Conservation (phyloP, 805 yeast genomes). For the Zygosaccharomyces pseudorouxii region DNA sequence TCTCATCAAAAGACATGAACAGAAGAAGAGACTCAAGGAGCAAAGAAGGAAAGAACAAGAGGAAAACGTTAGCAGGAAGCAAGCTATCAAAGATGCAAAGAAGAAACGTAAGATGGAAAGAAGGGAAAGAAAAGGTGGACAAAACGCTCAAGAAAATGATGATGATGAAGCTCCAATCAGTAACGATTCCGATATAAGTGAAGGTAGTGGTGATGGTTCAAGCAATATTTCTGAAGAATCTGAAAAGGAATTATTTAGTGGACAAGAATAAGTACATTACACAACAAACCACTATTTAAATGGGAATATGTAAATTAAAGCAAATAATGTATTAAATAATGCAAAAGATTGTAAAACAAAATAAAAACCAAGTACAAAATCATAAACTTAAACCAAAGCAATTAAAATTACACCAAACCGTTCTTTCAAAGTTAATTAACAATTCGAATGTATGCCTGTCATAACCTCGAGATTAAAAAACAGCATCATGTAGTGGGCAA, state of each 20-base stretch:
- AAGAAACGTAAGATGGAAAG: constrained; percentile 61
- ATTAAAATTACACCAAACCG: not conserved
- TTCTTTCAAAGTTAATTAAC: not conserved
- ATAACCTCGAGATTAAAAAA: constrained; percentile 12
- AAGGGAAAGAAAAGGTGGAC: constrained; percentile 37
- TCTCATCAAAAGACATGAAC: constrained; percentile 64
- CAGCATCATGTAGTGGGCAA: constrained; percentile 47
- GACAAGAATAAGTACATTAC: constrained; percentile 32
- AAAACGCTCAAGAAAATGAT: constrained; percentile 25
- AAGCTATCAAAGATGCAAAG: constrained; percentile 67
- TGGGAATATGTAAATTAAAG: constrained; percentile 2
- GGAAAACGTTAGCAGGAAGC: constrained; percentile 70
- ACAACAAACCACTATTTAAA: not conserved
- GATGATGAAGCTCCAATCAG: constrained; percentile 20
- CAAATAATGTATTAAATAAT: constrained; percentile 3
- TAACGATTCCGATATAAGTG: constrained; percentile 22
- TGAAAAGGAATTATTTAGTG: constrained; percentile 46
- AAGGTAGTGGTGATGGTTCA: constrained; percentile 36
- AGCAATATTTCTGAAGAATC: constrained; percentile 42
- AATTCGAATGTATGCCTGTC: not conserved
- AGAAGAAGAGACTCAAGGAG: constrained; percentile 56
- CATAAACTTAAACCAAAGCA: not conserved
- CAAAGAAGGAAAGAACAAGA: constrained; percentile 73
- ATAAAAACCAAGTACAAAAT: constrained; percentile 1
- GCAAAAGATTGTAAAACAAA: constrained; percentile 5